Evolutionary conservation across 768 basidiomycete species (phyloP).

Genomic region (Kwoniella botswanensis): DNA sequence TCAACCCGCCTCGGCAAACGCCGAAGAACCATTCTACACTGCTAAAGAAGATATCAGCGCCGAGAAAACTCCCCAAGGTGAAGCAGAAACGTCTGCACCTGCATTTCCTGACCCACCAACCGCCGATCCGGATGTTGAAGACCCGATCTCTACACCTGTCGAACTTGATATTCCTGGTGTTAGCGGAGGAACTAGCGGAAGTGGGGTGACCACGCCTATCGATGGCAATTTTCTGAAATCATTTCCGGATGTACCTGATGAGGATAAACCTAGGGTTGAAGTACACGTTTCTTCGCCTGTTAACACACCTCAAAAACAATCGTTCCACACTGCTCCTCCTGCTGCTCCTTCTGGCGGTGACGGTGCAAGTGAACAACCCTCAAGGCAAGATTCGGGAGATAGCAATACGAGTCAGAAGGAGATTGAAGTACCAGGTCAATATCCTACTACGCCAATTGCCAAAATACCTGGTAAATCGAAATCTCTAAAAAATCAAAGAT

Average conservation of each 20-base stretch:
- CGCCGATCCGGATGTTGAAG: constrained; percentile 28
- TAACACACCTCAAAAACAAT: constrained; percentile 29
- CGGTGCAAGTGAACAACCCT: not conserved
- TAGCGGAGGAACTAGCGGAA: not conserved
- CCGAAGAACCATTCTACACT: not conserved
- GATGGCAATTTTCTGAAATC: constrained; percentile 38
- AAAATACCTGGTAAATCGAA: constrained; percentile 26
- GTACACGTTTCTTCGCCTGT: constrained; percentile 44
- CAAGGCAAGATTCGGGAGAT: constrained; percentile 3
- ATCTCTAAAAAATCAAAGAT: constrained; percentile 11
- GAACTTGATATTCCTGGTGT: constrained; percentile 8
- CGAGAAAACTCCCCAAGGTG: constrained; percentile 5
- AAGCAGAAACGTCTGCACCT: constrained; percentile 16
- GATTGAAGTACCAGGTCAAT: constrained; percentile 5
- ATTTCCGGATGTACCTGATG: constrained; percentile 52
- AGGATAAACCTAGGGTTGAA: constrained; percentile 46
- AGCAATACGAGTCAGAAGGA: not conserved
- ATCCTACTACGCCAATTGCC: constrained; percentile 28
- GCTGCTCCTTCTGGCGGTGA: not conserved
- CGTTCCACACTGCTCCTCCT: not conserved
- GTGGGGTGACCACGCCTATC: constrained; percentile 33
- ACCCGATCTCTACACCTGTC: constrained; percentile 17
- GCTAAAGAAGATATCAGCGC: constrained; percentile 1
- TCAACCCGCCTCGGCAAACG: constrained; percentile 31
- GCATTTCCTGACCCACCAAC: constrained; percentile 32